phyloP scores from a whole-genome alignment of 1,284 basidiomycete genomes.

The Ustilago esculenta region DNA sequence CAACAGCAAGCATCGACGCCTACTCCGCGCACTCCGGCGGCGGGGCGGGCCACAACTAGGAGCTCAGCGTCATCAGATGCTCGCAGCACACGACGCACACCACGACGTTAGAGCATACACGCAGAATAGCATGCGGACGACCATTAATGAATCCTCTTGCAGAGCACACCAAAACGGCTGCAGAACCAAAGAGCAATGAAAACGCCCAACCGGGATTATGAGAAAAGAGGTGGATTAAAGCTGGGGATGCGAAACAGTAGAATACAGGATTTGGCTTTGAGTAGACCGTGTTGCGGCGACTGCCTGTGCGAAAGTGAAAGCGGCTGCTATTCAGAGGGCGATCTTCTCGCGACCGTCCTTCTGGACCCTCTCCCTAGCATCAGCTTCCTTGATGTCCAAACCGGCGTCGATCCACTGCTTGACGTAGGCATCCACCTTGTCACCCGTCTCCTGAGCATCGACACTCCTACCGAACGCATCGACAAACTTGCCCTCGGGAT shows the following conservation, averaged over 20 bases:
- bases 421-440: constrained; percentile 71
- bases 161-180: no score
- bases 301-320: background rate
- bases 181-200: no score
- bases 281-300: no score
- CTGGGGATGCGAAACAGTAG: background rate
- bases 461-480: constrained; percentile 93
- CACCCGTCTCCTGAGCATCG: constrained; percentile 76
- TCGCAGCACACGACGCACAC: constrained; percentile 35
- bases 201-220: no score
- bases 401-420: constrained; percentile 69
- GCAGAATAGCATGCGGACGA: no score
- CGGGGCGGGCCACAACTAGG: constrained; percentile 29
- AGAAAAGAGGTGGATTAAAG: constrained; percentile 5
- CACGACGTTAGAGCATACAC: constrained; percentile 25
- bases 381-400: constrained; percentile 60
- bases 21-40: constrained; percentile 19
- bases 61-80: constrained; percentile 30
- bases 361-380: constrained; percentile 76
- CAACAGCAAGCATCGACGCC: constrained; percentile 16
- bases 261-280: background rate
- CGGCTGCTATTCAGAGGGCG: constrained; percentile 8
- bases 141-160: no score
- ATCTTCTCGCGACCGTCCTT: constrained; percentile 46
- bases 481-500: constrained; percentile 89